Conservation (phyloP, 176 grass and related monocot genomes). For the Hsuehochloa calcarea region DNA sequence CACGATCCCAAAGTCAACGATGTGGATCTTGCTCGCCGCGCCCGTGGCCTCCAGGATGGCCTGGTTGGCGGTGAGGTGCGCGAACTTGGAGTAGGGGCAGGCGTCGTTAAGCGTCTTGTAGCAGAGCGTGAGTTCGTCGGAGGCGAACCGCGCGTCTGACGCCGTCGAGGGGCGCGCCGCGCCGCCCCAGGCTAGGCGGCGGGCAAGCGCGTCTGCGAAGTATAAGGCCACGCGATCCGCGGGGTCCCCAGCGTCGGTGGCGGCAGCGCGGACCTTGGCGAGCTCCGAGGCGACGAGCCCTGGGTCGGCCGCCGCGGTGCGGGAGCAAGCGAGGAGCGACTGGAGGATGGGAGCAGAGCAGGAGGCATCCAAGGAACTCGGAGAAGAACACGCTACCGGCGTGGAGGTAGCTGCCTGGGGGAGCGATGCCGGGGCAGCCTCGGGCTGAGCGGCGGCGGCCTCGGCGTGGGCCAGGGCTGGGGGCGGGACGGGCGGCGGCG, state of each 20-base stretch:
- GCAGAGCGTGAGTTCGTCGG: constrained; percentile 86
- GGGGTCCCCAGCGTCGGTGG: constrained; percentile 63
- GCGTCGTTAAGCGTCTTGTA: constrained; percentile 95
- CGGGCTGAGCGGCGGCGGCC: background rate
- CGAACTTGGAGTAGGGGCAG: constrained; percentile 97
- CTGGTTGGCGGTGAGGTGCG: constrained; percentile 97
- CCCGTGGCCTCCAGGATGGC: constrained; percentile 90
- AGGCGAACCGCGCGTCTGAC: constrained; percentile 24
- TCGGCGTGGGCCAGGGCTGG: background rate
- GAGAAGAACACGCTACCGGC: constrained; percentile 40
- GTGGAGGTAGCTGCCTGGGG: background rate
- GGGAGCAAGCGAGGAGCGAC: constrained; percentile 65
- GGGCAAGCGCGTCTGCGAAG: constrained; percentile 74
- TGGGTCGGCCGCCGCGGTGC: constrained; percentile 43
- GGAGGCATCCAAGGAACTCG: constrained; percentile 24
- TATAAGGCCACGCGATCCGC: constrained; percentile 88
- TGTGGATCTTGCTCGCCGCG: constrained; percentile 76
- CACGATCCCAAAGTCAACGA: constrained; percentile 89
- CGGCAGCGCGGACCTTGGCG: constrained; percentile 48
- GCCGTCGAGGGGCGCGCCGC: background rate
- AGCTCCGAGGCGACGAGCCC: constrained; percentile 64
- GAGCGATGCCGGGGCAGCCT: constrained; percentile 15
- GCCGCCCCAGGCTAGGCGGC: constrained; percentile 40
- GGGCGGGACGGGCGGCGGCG: background rate
- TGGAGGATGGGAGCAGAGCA: constrained; percentile 59